phyloP scores from a whole-genome alignment of 2,329 filamentous ascomycete genomes.

The Aspergillus tamarii region DNA sequence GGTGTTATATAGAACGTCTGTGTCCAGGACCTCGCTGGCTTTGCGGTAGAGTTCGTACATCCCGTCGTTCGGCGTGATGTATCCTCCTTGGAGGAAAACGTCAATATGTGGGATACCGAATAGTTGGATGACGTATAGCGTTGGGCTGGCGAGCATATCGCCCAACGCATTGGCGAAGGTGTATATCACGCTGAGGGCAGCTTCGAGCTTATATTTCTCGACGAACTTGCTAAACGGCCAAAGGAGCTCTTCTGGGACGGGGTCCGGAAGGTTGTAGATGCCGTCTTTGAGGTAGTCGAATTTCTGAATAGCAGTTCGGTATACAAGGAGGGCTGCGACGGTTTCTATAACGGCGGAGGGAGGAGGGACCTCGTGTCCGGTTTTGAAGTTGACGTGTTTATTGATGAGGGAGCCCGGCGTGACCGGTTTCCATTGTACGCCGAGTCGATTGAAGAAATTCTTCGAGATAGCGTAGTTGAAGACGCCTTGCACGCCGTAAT shows the following conservation, averaged over 20 bases:
- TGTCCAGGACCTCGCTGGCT: constrained; percentile 27
- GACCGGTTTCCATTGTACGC: constrained; percentile 28
- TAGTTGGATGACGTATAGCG: constrained; percentile 14
- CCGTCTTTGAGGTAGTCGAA: constrained; percentile 15
- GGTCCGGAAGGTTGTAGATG: constrained; percentile 44
- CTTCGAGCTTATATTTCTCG: constrained; percentile 15
- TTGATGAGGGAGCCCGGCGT: constrained; percentile 20
- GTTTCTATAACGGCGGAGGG: constrained; percentile 7
- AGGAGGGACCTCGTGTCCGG: constrained; percentile 17
- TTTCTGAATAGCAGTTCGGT: constrained; percentile 17
- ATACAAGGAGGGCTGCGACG: constrained; percentile 4
- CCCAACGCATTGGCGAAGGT: constrained; percentile 19
- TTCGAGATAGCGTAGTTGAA: constrained; percentile 34
- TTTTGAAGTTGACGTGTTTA: constrained; percentile 35
- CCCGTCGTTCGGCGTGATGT: constrained; percentile 24
- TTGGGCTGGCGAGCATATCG: constrained; percentile 16
- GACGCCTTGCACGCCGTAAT: constrained; percentile 39
- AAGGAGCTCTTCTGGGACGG: constrained; percentile 23
- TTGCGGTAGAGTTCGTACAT: constrained; percentile 24
- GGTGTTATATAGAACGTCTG: constrained; percentile 30
- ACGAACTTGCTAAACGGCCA: constrained; percentile 25
- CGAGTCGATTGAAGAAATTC: constrained; percentile 33
- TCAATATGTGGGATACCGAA: constrained; percentile 19
- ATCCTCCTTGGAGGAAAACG: constrained; percentile 22
- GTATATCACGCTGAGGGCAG: constrained; percentile 12